A percentile compares a stretch with the other conserved stretches of the same genome.
phyloP scores from a whole-genome alignment of 2,329 filamentous ascomycete species.

The Botrytis tulipae region DNA sequence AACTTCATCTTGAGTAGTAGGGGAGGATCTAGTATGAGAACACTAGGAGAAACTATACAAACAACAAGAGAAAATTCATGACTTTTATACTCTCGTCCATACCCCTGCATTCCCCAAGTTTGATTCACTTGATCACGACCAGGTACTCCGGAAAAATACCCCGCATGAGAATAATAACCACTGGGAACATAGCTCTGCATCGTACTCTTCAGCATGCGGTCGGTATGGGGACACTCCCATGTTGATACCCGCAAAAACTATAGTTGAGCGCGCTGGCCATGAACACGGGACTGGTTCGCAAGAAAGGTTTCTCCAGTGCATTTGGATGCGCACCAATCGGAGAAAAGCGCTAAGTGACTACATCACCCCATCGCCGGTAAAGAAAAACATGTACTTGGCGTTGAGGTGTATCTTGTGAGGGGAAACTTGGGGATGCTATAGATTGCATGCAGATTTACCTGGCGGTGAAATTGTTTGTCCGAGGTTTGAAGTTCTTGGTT shows the following conservation, averaged over 20 bases:
- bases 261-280: background rate
- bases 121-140: background rate
- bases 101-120: background rate
- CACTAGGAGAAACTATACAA: background rate
- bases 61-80: background rate
- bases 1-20: conserved; percentile 29
- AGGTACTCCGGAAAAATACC: conserved; percentile 17
- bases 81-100: conserved; percentile 4
- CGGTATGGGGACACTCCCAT: background rate
- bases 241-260: background rate
- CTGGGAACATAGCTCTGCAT: background rate
- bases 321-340: conserved; percentile 11
- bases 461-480: conserved; percentile 8
- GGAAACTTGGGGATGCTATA: conserved; percentile 2
- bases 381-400: background rate
- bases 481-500: background rate
- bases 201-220: background rate
- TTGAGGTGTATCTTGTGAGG: background rate
- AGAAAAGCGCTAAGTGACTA: background rate
- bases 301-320: conserved; percentile 13
- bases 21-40: background rate
- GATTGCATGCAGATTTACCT: background rate
- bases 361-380: background rate
- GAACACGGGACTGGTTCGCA: conserved; percentile 10
- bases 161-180: conserved; percentile 2